Conservation (phyloP, 1,139 yeast species). For the Lodderomyces elongisporus region DNA sequence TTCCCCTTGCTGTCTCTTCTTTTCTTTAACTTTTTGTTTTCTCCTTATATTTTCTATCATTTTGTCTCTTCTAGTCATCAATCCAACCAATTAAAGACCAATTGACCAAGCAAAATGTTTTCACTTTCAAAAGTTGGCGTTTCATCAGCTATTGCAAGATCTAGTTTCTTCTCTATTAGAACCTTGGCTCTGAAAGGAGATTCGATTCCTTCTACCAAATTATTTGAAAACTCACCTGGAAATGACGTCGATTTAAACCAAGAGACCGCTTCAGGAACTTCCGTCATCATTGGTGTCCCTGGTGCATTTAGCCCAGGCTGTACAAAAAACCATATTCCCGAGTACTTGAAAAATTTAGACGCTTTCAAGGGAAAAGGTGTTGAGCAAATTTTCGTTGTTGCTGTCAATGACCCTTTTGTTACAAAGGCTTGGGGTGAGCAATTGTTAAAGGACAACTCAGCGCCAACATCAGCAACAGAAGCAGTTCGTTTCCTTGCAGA, state of each 20-base stretch:
- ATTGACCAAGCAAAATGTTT: too few relatives aligned
- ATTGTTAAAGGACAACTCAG: constrained; percentile 21
- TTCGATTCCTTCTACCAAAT: constrained; percentile 49
- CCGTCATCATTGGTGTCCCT: constrained; percentile 75
- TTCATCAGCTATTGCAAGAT: too few relatives aligned
- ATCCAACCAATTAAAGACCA: too few relatives aligned
- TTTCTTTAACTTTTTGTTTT: too few relatives aligned
- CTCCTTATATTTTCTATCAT: too few relatives aligned
- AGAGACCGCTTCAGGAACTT: constrained; percentile 48
- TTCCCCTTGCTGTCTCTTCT: too few relatives aligned
- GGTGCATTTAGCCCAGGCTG: constrained; percentile 92
- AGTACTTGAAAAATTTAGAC: constrained; percentile 50
- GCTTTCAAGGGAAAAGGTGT: constrained; percentile 64
- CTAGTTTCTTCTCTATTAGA: constrained; percentile 11
- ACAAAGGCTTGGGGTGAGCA: constrained; percentile 47
- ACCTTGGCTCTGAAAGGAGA: constrained; percentile 47
- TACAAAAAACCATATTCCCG: constrained; percentile 74
- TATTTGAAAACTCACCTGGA: constrained; percentile 67
- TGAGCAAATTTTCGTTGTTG: constrained; percentile 54
- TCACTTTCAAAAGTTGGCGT: neutral
- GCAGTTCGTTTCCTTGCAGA: constrained; percentile 65
- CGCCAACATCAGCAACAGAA: constrained; percentile 14
- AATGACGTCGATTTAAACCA: constrained; percentile 56
- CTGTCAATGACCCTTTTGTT: constrained; percentile 86
- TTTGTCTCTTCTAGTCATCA: too few relatives aligned